These are phyloP conservation scores for Glycyrrhiza uralensis DNA, from an alignment of 306 rosid species.

Conservation along the genomic window DNA sequence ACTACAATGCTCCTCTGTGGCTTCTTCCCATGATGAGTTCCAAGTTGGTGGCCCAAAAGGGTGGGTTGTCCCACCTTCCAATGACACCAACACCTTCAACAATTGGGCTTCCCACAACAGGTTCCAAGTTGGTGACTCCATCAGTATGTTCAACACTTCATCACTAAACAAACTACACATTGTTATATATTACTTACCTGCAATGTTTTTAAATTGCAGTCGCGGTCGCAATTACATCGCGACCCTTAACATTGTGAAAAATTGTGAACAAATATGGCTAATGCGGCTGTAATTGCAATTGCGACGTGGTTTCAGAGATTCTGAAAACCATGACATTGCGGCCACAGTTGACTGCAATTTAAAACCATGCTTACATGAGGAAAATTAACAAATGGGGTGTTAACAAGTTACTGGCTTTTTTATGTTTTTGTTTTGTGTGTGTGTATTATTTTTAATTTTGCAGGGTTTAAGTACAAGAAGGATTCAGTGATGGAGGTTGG, in stretches of 20 bases:
- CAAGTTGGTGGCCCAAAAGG: slow-evolving; percentile 70
- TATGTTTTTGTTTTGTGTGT: neutral
- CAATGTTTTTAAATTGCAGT: neutral
- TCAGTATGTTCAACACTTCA: slow-evolving; percentile 40
- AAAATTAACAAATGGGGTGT: no score
- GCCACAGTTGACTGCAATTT: no score
- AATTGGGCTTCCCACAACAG: slow-evolving; percentile 83
- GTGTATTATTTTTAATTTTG: no score
- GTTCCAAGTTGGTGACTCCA: slow-evolving; percentile 60
- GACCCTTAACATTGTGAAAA: no score
- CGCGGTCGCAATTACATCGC: no score
- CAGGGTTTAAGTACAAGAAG: slow-evolving; percentile 70
- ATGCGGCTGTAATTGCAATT: no score
- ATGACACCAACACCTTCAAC: slow-evolving; percentile 60
- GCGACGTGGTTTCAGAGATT: no score
- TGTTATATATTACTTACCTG: no score
- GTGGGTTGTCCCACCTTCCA: slow-evolving; percentile 72
- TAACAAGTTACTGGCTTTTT: neutral
- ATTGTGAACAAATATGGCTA: no score
- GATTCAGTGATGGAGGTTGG: slow-evolving; percentile 86
- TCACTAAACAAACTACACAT: neutral
- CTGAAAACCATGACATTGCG: no score
- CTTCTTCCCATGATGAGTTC: slow-evolving; percentile 54
- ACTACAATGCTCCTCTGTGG: slow-evolving; percentile 19
- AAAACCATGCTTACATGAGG: no score